A percentile compares a stretch with the other conserved stretches of the same genome.
phyloP scores from a whole-genome alignment of 2,329 filamentous ascomycete species.

The Amphichorda felina region DNA sequence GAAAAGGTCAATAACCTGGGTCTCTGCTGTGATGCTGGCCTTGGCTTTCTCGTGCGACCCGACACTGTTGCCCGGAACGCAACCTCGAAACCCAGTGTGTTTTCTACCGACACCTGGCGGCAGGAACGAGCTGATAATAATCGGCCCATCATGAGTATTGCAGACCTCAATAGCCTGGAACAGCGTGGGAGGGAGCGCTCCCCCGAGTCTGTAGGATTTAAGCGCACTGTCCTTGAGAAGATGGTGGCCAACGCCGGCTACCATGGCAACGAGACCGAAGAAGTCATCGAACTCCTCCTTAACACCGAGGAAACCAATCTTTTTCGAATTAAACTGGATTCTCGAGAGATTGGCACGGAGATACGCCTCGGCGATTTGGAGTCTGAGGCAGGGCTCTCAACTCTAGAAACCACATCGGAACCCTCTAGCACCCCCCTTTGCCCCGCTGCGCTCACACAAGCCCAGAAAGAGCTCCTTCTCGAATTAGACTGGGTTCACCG shows the following conservation, averaged over 20 bases:
- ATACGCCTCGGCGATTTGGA: too few relatives aligned
- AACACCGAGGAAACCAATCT: constrained; percentile 19
- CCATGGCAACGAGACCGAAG: constrained; percentile 13
- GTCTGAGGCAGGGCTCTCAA: too few relatives aligned
- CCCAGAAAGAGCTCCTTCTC: constrained; percentile 57
- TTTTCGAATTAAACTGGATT: too few relatives aligned
- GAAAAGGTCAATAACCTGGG: constrained; percentile 48
- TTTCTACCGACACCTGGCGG: constrained; percentile 16
- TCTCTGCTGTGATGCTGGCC: constrained; percentile 53
- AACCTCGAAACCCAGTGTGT: constrained; percentile 21
- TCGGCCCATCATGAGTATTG: constrained; percentile 8
- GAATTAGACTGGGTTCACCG: constrained; percentile 59
- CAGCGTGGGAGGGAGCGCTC: constrained; percentile 7
- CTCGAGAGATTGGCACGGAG: too few relatives aligned
- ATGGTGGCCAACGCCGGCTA: constrained; percentile 26
- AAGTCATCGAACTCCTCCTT: constrained; percentile 21
- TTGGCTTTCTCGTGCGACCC: constrained; percentile 55
- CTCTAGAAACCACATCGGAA: too few relatives aligned
- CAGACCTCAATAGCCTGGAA: constrained; percentile 11
- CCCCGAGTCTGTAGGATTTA: constrained; percentile 14
- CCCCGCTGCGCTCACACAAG: too few relatives aligned
- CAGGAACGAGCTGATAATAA: constrained; percentile 5
- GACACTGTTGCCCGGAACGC: constrained; percentile 38
- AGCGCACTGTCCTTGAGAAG: constrained; percentile 18
- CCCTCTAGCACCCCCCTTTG: too few relatives aligned